Evolutionary conservation across 208 protist genomes (phyloP), one percentile per base, ranked within the genome.

Genomic region (Perkinsela sp.): DNA sequence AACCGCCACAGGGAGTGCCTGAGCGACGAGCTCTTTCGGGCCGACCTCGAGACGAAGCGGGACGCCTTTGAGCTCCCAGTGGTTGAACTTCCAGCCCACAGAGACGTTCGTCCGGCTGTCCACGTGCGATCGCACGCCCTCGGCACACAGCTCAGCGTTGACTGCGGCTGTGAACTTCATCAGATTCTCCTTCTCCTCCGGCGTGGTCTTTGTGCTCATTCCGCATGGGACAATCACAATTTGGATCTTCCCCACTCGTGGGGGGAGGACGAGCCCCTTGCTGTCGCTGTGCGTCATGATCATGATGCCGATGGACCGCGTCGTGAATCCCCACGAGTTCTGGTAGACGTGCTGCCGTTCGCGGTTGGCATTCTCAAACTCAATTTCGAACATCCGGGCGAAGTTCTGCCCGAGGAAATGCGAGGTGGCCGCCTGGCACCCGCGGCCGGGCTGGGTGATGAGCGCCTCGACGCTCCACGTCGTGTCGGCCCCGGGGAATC

Each of bases 251-350:
- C 95, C 92, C 1, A 98, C 89, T 30, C 90, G 80, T 28, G 96
- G 96, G 66, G 96, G 96, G 68, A 99, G 75, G 22, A 98, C 95
- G n/a, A 99, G 79, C 40, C 95, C 95, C 32, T 90, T 90, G 81
- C 98, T 86, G 77, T 99, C 96, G 66, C 90, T 92, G 80, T 99
- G 96, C 32, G 97, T 89, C 94, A 98, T 98, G 48, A 95, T 85
- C 86, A 96, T 94, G 28, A 97, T 92, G 69, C 94, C 94, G 72
- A 98, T 92, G 28, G 93, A 88, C 68, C 96, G 88, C 6, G 95
- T 99, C 13, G 96, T 96, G 57, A 98, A 78, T 31, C 96, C 96
- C 96, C 96, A 99, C 68, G 92, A 97, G 82, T 98, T 99, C 84
- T 99, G 96, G 83, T 84, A 97, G 31, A 89, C 0, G 78, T 73